Evolutionary conservation across 2,329 filamentous ascomycete genomes (phyloP), one percentile per base, ranked within the genome.

Genomic region (Nemania sp.): DNA sequence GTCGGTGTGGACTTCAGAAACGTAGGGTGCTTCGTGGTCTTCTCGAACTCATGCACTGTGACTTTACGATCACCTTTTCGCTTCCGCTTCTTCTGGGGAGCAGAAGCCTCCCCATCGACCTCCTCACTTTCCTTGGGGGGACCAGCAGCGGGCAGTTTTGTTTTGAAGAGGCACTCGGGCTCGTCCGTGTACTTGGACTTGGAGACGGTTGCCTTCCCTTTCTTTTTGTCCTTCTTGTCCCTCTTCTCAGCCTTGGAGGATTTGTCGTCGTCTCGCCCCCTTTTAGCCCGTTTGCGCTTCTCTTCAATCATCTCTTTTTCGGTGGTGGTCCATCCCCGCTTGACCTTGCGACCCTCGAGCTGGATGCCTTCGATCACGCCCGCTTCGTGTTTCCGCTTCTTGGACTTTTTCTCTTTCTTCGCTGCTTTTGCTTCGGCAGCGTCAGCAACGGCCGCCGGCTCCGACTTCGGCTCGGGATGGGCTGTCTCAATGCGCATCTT

Each of bases 401-500:
- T 78, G 3, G 68, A 71, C 54, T 66, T 74, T 20, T 33, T 43
- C 40, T 43, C 33, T 20, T 45, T 77, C 43, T 61, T 58, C 22
- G 60, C 54, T 19, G 60, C 54, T 66, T 46, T 63, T 61, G 64
- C 45, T 64, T 69, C 34, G 51, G 59, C 48, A 57, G 60, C 66
- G 68, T 78, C 60, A 9, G 49, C 61, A 30, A 70, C 68, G 9
- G 64, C 66, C 1, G 64, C 65, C 12, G 72, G 71, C 51, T 75
- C 66, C 59, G 76, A 74, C 51, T 66, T 75, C 33, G 84, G 81
- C 61, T 83, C 77, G 0, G 88, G 84, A 43, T 84, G 84, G 6
- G 94, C 94, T 60, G 87, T 85, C 64, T 97, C 90, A 54, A 99
- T 83, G 54, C 84, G 84, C 64, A 97, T 83, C 73, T 96, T 97